Evolutionary conservation across 306 rosid species (phyloP).

Genomic region (Albizia julibrissin): DNA sequence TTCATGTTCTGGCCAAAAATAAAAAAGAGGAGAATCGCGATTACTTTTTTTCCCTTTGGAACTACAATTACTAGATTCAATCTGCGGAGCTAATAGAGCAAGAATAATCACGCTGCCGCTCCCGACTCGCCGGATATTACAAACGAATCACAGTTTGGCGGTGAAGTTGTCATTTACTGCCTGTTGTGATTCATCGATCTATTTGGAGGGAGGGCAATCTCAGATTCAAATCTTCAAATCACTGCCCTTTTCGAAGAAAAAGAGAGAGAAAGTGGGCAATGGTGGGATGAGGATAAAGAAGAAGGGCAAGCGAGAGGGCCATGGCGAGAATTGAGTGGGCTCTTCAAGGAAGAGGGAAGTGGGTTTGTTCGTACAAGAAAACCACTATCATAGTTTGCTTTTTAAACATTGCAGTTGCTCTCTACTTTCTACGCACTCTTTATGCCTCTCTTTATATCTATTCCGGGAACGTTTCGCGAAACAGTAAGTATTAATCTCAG

Average conservation of each 20-base stretch:
- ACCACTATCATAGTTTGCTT: conserved; percentile 73
- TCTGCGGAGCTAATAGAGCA: not conserved
- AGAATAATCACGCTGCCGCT: not conserved
- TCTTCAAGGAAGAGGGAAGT: conserved; percentile 62
- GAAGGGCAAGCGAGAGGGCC: conserved; percentile 37
- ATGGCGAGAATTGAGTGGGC: conserved; percentile 89
- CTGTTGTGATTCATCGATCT: conserved; percentile 11
- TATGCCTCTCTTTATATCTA: conserved; percentile 87
- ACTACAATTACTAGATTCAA: not conserved
- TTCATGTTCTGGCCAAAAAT: not conserved
- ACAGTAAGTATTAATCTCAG: conserved; percentile 45
- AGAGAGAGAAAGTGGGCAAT: conserved; percentile 44
- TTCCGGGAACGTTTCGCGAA: conserved; percentile 63
- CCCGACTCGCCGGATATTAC: not conserved
- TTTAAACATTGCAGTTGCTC: conserved; percentile 89
- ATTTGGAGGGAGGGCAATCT: not conserved
- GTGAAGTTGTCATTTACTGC: not conserved
- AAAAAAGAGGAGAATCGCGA: not conserved
- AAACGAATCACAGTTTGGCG: not conserved
- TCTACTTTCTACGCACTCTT: conserved; percentile 81
- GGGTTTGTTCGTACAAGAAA: conserved; percentile 82
- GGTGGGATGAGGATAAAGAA: conserved; percentile 83
- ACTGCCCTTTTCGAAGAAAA: conserved; percentile 10
- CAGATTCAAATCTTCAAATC: conserved; percentile 18
- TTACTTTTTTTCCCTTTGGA: not conserved